Evolutionary conservation across 1,139 yeast genomes (phyloP).

Genomic region (Trichomonascaceae sp.): DNA sequence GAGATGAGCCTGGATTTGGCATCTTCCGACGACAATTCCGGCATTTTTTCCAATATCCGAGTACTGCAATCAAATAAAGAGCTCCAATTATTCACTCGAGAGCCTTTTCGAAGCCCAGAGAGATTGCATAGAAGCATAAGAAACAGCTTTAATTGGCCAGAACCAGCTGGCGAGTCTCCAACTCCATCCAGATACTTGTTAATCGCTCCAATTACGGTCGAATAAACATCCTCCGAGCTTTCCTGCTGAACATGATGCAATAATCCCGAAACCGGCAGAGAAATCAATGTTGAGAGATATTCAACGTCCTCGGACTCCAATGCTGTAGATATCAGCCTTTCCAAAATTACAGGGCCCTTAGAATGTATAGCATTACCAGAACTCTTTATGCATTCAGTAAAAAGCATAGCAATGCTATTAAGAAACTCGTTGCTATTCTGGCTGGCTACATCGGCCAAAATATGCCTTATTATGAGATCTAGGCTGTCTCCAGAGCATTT

Average conservation of each 20-base stretch:
- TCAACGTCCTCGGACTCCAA: constrained; percentile 9
- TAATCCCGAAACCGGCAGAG: constrained; percentile 35
- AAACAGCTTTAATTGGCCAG: constrained; percentile 9
- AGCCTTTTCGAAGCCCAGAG: constrained; percentile 36
- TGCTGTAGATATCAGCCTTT: constrained; percentile 26
- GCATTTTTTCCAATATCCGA: neutral
- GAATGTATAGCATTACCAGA: constrained; percentile 73
- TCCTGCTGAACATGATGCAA: constrained; percentile 57
- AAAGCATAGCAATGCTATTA: constrained; percentile 54
- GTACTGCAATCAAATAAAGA: constrained; percentile 11
- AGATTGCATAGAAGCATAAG: constrained; percentile 25
- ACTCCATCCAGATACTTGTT: neutral
- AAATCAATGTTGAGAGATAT: constrained; percentile 17
- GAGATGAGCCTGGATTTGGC: neutral
- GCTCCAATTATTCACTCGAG: constrained; percentile 34
- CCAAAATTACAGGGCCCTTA: constrained; percentile 48
- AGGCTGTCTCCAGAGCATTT: constrained; percentile 54
- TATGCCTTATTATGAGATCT: constrained; percentile 41
- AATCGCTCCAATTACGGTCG: constrained; percentile 20
- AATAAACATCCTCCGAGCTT: constrained; percentile 42
- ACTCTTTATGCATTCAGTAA: constrained; percentile 70
- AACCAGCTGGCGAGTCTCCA: neutral
- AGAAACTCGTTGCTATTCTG: constrained; percentile 41
- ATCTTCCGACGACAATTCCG: neutral
- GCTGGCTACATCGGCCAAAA: constrained; percentile 44